A percentile compares a stretch with the other conserved stretches of the same genome.
Evolutionary conservation across 2,329 filamentous ascomycete species (phyloP).

Genomic region (Beauveria bassiana): DNA sequence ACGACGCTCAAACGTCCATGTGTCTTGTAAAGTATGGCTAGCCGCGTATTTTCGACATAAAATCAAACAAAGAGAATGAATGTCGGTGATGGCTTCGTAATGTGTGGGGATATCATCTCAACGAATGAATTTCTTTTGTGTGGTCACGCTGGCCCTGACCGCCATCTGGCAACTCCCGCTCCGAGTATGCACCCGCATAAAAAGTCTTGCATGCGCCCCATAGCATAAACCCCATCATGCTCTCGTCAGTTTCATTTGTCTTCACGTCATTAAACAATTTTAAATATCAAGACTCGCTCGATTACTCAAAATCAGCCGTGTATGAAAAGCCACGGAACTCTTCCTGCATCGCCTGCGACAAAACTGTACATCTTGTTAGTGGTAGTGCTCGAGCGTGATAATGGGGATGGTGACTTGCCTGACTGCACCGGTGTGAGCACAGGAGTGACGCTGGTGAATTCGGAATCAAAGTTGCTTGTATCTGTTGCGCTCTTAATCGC

Average conservation of each 20-base stretch:
- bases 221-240: background rate
- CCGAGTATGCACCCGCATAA: background rate
- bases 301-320: conserved; percentile 77
- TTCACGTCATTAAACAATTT: conserved; percentile 1
- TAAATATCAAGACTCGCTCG: conserved; percentile 12
- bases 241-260: background rate
- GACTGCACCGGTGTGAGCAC: conserved; percentile 96
- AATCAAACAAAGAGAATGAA: background rate
- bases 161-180: conserved; percentile 1
- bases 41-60: background rate
- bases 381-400: background rate
- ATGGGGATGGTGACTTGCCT: conserved; percentile 53
- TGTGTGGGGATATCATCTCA: background rate
- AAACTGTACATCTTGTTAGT: conserved; percentile 46
- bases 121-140: background rate
- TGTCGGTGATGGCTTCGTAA: background rate
- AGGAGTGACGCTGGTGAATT: conserved; percentile 97
- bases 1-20: background rate
- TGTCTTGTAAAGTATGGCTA: background rate
- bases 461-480: conserved; percentile 98
- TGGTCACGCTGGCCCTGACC: background rate
- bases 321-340: conserved; percentile 99
- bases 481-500: conserved; percentile 87
- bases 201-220: background rate
- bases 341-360: conserved; percentile 98